These are phyloP conservation scores for Oryza punctata DNA, from an alignment of 176 grass and related monocot genomes.

Conservation along the genomic window DNA sequence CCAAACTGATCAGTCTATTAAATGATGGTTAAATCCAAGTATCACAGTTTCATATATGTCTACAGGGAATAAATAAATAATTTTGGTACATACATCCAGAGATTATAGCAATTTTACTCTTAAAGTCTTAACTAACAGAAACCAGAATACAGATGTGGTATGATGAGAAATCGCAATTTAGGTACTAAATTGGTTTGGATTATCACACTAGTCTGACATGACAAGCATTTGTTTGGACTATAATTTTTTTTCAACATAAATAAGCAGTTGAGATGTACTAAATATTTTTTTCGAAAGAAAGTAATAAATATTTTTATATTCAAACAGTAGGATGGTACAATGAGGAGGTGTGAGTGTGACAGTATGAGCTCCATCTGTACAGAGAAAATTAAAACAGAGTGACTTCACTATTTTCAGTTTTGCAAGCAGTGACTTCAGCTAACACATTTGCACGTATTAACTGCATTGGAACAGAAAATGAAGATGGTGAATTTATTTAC, in stretches of 20 bases:
- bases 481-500: background rate
- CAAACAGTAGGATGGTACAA: background rate
- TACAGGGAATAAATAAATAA: slow-evolving; percentile 29
- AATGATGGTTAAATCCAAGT: slow-evolving; percentile 1
- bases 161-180: background rate
- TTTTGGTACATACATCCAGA: slow-evolving; percentile 17
- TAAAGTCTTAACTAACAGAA: background rate
- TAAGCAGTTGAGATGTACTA: background rate
- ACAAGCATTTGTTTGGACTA: background rate
- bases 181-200: background rate
- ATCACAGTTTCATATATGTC: background rate
- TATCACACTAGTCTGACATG: background rate
- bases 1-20: background rate
- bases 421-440: slow-evolving; percentile 9
- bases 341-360: background rate
- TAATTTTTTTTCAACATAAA: slow-evolving; percentile 2
- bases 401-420: background rate
- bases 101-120: background rate
- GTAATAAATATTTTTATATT: background rate
- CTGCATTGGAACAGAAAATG: background rate
- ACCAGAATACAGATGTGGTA: background rate
- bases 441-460: background rate
- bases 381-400: background rate
- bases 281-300: no score
- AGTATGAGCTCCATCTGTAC: background rate